Evolutionary conservation across 352 stramenopile genomes (phyloP).

Genomic region (Pythium dissimile): DNA sequence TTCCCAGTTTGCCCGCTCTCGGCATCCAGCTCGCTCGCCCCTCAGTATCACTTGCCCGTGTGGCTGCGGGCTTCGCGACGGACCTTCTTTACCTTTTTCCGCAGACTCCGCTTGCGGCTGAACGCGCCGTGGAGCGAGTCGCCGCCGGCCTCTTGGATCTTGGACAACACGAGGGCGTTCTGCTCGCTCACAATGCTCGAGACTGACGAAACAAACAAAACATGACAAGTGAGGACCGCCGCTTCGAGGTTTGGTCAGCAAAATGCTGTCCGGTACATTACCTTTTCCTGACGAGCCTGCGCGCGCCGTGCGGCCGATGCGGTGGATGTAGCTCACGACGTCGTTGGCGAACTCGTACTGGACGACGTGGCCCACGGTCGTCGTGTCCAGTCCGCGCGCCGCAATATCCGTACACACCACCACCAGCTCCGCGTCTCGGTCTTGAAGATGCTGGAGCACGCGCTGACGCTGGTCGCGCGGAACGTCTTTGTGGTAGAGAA

Average conservation of each 20-base stretch:
- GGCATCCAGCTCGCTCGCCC: background rate
- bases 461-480: constrained; percentile 41
- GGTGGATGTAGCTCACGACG: constrained; percentile 79
- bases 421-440: constrained; percentile 30
- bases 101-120: constrained; percentile 77
- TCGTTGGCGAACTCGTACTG: constrained; percentile 82
- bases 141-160: constrained; percentile 54
- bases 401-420: constrained; percentile 80
- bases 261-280: constrained; percentile 6
- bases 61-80: constrained; percentile 2
- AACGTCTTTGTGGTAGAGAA: constrained; percentile 66
- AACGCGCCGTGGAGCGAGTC: constrained; percentile 62
- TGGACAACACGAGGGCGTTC: constrained; percentile 58
- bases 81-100: constrained; percentile 77
- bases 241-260: too few relatives aligned
- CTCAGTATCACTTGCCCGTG: background rate
- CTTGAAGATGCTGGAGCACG: constrained; percentile 40
- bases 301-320: constrained; percentile 69
- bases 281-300: constrained; percentile 50
- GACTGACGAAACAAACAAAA: constrained; percentile 28
- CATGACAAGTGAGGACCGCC: background rate
- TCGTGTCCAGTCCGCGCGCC: constrained; percentile 68
- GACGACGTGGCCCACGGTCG: constrained; percentile 63
- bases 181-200: constrained; percentile 64
- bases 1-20: too few relatives aligned